These are phyloP conservation scores for Buxus sempervirens DNA, from an alignment of 164 flowering plant species.

Conservation along the genomic window DNA sequence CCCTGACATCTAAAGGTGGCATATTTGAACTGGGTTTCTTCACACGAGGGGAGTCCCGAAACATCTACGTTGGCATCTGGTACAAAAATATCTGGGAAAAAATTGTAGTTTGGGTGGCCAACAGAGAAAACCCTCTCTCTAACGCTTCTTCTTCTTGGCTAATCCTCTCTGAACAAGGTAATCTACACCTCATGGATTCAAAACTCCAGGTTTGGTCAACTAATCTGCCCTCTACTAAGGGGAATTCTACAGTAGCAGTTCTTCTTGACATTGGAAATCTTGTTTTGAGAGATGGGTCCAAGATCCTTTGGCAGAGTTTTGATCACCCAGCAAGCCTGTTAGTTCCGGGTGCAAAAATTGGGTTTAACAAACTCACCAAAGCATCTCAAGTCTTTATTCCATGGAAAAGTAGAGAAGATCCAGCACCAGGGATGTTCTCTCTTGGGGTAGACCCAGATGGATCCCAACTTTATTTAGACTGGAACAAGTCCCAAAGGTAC, in stretches of 20 bases:
- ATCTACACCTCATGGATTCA: not conserved
- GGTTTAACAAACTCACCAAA: slow-evolving; percentile 7
- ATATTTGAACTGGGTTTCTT: slow-evolving; percentile 36
- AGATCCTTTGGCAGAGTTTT: slow-evolving; percentile 17
- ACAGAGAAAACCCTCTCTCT: slow-evolving; percentile 28
- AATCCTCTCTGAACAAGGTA: slow-evolving; percentile 8
- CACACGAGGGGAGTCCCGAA: slow-evolving; percentile 22
- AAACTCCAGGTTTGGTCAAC: not conserved
- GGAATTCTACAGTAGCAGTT: slow-evolving; percentile 15
- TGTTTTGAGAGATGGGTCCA: slow-evolving; percentile 8
- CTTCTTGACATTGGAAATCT: slow-evolving; percentile 18
- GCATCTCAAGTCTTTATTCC: slow-evolving; percentile 19
- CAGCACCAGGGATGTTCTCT: slow-evolving; percentile 27
- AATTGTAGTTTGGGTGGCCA: slow-evolving; percentile 43
- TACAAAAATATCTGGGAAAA: slow-evolving; percentile 21
- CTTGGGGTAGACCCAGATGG: slow-evolving; percentile 2
- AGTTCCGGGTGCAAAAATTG: slow-evolving; percentile 9
- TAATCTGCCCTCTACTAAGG: not conserved
- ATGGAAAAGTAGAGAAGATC: slow-evolving; percentile 32
- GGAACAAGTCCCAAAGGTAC: not conserved
- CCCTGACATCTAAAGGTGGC: not conserved
- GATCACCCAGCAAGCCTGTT: slow-evolving; percentile 25
- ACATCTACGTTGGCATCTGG: slow-evolving; percentile 37
- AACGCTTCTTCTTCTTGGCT: slow-evolving; percentile 16
- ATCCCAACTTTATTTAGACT: not conserved